Evolutionary conservation across 2,329 filamentous ascomycete genomes (phyloP).

Genomic region (Aciculosporium take): DNA sequence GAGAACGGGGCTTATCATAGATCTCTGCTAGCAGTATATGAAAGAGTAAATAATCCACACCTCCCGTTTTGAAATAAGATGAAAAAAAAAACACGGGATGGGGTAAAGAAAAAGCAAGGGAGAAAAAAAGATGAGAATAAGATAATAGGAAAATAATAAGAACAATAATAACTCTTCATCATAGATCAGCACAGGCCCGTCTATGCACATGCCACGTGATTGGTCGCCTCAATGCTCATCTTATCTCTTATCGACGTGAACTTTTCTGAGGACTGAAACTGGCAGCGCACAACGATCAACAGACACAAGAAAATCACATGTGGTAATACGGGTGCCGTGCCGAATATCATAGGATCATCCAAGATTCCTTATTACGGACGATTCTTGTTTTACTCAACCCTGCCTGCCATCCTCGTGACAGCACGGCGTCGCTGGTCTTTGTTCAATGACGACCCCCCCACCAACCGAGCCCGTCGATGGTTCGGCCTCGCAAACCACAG

Average conservation of each 20-base stretch:
- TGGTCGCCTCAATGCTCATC: background rate
- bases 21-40: no score
- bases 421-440: background rate
- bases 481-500: constrained; percentile 5
- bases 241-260: background rate
- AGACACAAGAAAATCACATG: background rate
- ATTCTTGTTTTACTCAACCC: background rate
- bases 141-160: background rate
- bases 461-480: constrained; percentile 4
- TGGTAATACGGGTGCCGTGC: background rate
- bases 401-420: background rate
- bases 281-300: background rate
- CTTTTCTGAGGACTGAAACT: no score
- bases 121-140: no score
- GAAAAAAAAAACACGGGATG: no score
- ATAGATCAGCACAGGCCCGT: no score
- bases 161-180: no score
- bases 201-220: constrained; percentile 1
- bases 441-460: constrained; percentile 3
- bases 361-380: background rate
- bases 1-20: no score
- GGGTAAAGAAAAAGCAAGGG: no score
- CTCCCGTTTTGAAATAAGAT: no score
- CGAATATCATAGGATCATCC: background rate
- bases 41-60: no score